These are phyloP conservation scores for Nicotiana noctiflora DNA, from an alignment of 257 asterid species.

Conservation along the genomic window DNA sequence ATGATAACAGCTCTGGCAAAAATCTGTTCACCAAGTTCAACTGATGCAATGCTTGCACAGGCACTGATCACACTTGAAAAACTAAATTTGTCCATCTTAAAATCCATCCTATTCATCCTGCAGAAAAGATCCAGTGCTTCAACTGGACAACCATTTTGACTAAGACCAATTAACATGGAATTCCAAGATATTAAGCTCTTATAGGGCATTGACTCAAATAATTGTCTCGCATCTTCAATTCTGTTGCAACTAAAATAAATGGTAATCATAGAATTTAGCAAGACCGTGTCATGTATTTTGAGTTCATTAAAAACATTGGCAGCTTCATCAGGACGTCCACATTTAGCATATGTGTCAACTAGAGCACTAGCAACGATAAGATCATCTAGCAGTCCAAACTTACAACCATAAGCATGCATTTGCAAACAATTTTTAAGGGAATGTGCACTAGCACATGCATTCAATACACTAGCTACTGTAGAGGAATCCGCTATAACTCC, in stretches of 20 bases:
- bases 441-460: slow-evolving; percentile 55
- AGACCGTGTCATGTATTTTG: slow-evolving; percentile 48
- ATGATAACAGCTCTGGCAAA: too few relatives aligned
- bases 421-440: slow-evolving; percentile 36
- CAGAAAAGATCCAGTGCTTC: slow-evolving; percentile 66
- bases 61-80: slow-evolving; percentile 65
- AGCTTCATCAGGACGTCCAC: slow-evolving; percentile 47
- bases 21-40: too few relatives aligned
- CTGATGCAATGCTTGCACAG: slow-evolving; percentile 46
- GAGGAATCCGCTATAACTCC: slow-evolving; percentile 50
- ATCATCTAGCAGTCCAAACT: slow-evolving; percentile 40
- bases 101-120: slow-evolving; percentile 43
- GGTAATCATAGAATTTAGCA: slow-evolving; percentile 75
- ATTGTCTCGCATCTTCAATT: slow-evolving; percentile 56
- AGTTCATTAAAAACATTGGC: slow-evolving; percentile 55
- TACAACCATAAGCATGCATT: slow-evolving; percentile 45
- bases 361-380: slow-evolving; percentile 61
- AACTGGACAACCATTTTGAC: slow-evolving; percentile 61
- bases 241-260: slow-evolving; percentile 53
- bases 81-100: slow-evolving; percentile 53
- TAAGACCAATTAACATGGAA: slow-evolving; percentile 70
- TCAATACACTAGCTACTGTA: slow-evolving; percentile 54
- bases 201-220: slow-evolving; percentile 41
- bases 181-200: slow-evolving; percentile 92
- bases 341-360: slow-evolving; percentile 40